Base-by-base conservation (phyloP, 768 basidiomycete genomes). In the Coprinellus micaceus region DNA sequence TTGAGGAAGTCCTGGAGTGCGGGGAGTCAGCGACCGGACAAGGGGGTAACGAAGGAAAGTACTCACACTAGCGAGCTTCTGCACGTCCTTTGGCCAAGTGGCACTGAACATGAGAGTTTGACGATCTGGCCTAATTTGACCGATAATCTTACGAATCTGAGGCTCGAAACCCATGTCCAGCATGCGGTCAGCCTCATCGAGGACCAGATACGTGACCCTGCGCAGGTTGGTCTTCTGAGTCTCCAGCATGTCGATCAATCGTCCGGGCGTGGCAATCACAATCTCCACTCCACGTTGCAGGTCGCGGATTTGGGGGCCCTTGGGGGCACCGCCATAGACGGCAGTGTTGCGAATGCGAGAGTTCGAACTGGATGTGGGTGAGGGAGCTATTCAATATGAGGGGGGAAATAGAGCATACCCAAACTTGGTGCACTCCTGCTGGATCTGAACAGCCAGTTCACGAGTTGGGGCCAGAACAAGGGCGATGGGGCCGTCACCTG, bases 101-200 rank as follows among this genome's bases (percentile, higher is more conserved):
- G 97, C 97, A 53, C 94, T 97, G 80, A 99, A 99, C 87, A 99
- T 97, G 62, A 98, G 82, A 1, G 97, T 99, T 69, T 99, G 97
- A 66, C 97, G 85, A 77, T 99, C 97, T 41, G 97, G 97, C 39
- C 97, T 86, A 67, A 99, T 95, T 73, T 99, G 97, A 63, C 87
- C 79, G 62, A 98, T 91, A 61, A 99, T 98, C 77, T 98, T 98
- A 68, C 95, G 83, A 69, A 99, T 98, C 71, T 99, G 97, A 52
- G 97, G 97, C 76, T 99, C 97, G 77, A 99, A 99, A 80, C 97
- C 97, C 97, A 99, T 99, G 78, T 99, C 97, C 61, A 99, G 82
- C 97, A 99, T 99, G 67, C 97, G 92, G 77, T 99, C 97, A 44
- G 97, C 97, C 73, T 99, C 97, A 67, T 99, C 97, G 87, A 99